Base-by-base conservation (phyloP, 108 stramenopile genomes). In the Cyclotella cryptica region DNA sequence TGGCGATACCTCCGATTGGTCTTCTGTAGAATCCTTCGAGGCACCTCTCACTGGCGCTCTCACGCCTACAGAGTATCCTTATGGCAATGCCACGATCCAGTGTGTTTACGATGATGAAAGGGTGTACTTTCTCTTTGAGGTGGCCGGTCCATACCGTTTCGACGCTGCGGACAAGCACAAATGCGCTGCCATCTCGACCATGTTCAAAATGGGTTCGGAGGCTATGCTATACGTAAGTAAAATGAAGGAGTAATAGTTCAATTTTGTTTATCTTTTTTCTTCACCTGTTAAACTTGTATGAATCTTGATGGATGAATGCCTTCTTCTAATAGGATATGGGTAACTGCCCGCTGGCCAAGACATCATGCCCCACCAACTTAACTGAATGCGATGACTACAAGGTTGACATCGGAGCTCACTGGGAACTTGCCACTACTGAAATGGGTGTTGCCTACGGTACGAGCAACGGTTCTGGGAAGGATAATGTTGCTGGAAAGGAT, bases 381-480 rank as follows among this genome's bases (percentile, higher is more conserved):
- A 59, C 43, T 14, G 72, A 29, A 18, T 84, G 83, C 41, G 68
- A 30, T 42, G 64, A 43, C 15, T 84, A 80, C 61, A 27, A 29
- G 52, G 83, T 84, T 10, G 83, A 84, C 47, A 69, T 84, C 63
- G 80, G 80, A 11, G 74, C 49, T 41, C 83, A 84, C 40, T 84
- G 67, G 74, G 79, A 80, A 44, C 45, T 80, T 17, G 14, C 21
- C 8, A 75, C 74, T 2, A 70, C 79, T 6, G 79, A 84, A 41
- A 54, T 51, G 30, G 74, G 61, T 0, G 41, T 66, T 24, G 18
- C 28, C 8, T 84, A 84, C 30, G 55, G 14, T 3, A 54, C 51
- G 60, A 72, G 72, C 28, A 52, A 43, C 24, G 78, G 78, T n/a
- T 68, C 66, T 19, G 83, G 83, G 0, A 35, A 84, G 30, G 83